Conservation (phyloP, 192 early-diverging fungal genomes). For the Lobosporangium transversale region DNA sequence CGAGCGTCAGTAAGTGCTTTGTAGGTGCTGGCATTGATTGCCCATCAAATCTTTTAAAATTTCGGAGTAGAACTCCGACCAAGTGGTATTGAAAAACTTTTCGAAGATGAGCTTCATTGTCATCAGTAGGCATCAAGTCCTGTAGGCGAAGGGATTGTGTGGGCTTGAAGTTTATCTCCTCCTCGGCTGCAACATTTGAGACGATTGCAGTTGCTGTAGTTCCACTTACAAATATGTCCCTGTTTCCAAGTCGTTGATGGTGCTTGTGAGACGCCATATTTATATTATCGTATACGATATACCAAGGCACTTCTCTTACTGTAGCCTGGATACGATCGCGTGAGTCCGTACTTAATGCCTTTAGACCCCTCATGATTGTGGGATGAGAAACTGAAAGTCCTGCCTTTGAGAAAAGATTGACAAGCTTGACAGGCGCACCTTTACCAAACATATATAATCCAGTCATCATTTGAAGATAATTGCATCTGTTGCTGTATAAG, state of each 20-base stretch:
- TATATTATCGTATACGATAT: conserved; percentile 14
- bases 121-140: background rate
- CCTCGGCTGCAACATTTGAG: background rate
- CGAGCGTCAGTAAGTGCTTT: background rate
- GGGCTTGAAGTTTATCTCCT: background rate
- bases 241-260: conserved; percentile 8
- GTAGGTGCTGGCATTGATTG: no score
- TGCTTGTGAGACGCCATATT: conserved; percentile 4
- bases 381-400: background rate
- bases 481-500: no score
- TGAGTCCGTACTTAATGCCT: background rate
- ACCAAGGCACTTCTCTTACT: background rate
- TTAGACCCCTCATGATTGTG: background rate
- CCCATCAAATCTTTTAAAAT: background rate
- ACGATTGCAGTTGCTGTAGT: conserved; percentile 1
- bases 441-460: background rate
- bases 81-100: background rate
- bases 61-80: background rate
- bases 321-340: background rate
- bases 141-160: background rate
- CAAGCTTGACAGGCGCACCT: background rate
- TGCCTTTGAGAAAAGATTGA: background rate
- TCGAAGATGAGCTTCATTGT: background rate
- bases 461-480: background rate
- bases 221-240: conserved; percentile 1